Base-by-base conservation (phyloP, 805 yeast genomes). In the Cyberlindnera petersonii region DNA sequence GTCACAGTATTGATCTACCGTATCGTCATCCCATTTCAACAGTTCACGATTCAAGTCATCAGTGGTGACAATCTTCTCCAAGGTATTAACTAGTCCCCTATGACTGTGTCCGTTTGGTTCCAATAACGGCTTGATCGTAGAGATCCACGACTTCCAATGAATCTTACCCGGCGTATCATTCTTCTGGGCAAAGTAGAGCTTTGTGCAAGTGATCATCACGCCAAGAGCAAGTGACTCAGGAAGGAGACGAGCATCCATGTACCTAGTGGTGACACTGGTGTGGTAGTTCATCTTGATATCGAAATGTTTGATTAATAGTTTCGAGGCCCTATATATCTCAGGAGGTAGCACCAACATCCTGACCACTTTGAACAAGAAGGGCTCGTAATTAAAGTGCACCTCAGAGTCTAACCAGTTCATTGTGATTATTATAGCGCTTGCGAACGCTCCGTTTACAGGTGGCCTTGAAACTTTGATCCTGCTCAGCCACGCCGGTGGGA, bases 291-390 rank as follows among this genome's bases (percentile, higher is more conserved):
- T 37, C 4, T 49, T 41, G 1, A 58, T 32, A 1, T 48, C 36
- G 2, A 37, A 17, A 28, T 27, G 6, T 30, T 56, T 35, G 5
- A 71, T 42, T 3, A 60, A 34, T 6, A 55, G 56, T 17, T 53
- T 49, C 9, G 66, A 63, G 21, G 68, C 56, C 0, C 54, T 39
- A 19, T 71, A 70, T 3, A 80, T 49, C 27, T 72, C 73, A 3
- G 79, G 66, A 1, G 88, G 75, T 6, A 79, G 47, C 13, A 72
- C 53, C 30, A 72, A 47, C 30, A 72, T 72, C 4, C 66, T 56
- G 4, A 71, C 58, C 1, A 68, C 42, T 40, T 65, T 64, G 38
- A 74, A 60, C 4, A 76, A 31, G 6, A 72, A 47, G 3, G 75
- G 72, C 16, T 56, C 58, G 43, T 60, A 63, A 40, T 60, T 59